Evolutionary conservation across 2,329 filamentous ascomycete species (phyloP).

Genomic region (Hirsutella thompsonii): DNA sequence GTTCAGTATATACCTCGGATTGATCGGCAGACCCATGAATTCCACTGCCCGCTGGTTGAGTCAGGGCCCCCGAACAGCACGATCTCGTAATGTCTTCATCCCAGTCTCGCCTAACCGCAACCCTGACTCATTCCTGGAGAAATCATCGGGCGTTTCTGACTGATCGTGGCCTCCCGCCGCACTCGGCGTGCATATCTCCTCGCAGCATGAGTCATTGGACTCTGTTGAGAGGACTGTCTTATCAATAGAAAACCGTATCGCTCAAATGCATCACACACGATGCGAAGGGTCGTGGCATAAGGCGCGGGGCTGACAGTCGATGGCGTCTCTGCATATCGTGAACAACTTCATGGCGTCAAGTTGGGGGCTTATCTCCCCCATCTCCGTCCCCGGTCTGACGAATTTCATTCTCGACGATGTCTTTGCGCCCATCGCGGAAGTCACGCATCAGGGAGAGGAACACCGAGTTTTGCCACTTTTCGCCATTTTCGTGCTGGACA

Average conservation of each 20-base stretch:
- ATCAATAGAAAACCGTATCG: not conserved
- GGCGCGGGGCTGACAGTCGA: not conserved
- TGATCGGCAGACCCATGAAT: too few relatives aligned
- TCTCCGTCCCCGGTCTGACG: conserved; percentile 14
- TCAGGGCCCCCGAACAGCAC: too few relatives aligned
- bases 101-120: too few relatives aligned
- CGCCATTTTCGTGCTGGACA: conserved; percentile 29
- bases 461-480: conserved; percentile 33
- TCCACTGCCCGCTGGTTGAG: too few relatives aligned
- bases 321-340: not conserved
- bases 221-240: not conserved
- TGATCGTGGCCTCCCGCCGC: too few relatives aligned
- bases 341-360: conserved; percentile 2
- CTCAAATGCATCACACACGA: not conserved
- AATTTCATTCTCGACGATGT: conserved; percentile 28
- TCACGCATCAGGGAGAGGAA: conserved; percentile 32
- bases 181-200: too few relatives aligned
- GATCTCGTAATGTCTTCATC: too few relatives aligned
- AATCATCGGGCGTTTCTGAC: too few relatives aligned
- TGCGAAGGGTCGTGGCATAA: not conserved
- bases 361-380: conserved; percentile 5
- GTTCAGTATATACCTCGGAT: too few relatives aligned
- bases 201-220: too few relatives aligned
- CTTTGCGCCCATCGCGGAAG: conserved; percentile 30
- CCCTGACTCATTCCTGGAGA: too few relatives aligned